Conservation (phyloP, 2,329 filamentous ascomycete genomes). For the Scopulariopsis brevicaulis region DNA sequence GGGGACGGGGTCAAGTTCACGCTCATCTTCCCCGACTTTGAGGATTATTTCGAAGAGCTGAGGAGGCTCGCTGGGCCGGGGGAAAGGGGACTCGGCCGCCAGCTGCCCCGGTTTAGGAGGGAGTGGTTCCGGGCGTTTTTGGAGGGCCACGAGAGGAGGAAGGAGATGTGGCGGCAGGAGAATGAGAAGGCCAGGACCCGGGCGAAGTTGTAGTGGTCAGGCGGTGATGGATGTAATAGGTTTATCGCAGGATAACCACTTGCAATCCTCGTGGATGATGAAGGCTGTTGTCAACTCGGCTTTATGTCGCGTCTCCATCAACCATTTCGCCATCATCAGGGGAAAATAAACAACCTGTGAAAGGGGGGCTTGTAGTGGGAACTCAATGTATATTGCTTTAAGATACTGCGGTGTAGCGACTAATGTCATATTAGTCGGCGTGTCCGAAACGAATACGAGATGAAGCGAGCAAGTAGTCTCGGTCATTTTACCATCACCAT, state of each 20-base stretch:
- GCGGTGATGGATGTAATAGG: neutral
- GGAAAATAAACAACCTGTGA: too few species aligned
- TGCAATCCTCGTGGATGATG: too few species aligned
- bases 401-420: too few species aligned
- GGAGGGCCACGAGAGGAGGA: conserved; percentile 2
- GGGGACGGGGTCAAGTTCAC: conserved; percentile 48
- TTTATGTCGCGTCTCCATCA: too few species aligned
- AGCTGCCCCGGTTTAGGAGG: conserved; percentile 1
- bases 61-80: neutral
- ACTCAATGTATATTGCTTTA: too few species aligned
- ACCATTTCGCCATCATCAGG: too few species aligned
- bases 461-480: too few species aligned
- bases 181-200: neutral
- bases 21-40: conserved; percentile 48
- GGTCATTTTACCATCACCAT: too few species aligned
- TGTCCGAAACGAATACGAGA: too few species aligned
- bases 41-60: conserved; percentile 46
- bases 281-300: too few species aligned
- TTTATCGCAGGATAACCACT: neutral
- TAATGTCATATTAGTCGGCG: too few species aligned
- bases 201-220: neutral
- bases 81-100: neutral
- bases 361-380: too few species aligned
- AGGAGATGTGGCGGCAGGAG: neutral
- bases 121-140: conserved; percentile 3